These are phyloP conservation scores for Jacaranda mimosifolia DNA, from an alignment of 257 asterid species.

Conservation along the genomic window DNA sequence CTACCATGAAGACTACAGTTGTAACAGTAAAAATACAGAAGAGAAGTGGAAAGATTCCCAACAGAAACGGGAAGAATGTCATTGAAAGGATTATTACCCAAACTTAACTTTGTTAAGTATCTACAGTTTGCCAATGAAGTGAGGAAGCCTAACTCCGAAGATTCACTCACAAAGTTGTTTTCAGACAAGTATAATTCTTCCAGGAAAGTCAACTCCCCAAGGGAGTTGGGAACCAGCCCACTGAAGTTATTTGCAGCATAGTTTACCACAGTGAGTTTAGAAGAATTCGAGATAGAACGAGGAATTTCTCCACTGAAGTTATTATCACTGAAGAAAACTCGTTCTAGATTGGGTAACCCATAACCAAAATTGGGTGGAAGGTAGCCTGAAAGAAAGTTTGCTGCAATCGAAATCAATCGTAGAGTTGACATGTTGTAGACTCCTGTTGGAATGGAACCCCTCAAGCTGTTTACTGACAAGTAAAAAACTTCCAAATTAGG, in stretches of 20 bases:
- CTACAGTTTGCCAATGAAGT: conserved; percentile 26
- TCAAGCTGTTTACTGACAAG: neutral
- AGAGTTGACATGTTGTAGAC: neutral
- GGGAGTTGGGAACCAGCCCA: conserved; percentile 38
- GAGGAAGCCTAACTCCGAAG: conserved; percentile 30
- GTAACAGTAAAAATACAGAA: neutral
- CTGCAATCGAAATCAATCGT: neutral
- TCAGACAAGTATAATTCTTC: accelerated
- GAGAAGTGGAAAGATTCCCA: conserved; percentile 40
- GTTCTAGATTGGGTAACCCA: conserved; percentile 29
- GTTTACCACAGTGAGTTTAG: neutral
- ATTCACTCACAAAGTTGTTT: conserved; percentile 28
- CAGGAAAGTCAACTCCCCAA: conserved; percentile 37
- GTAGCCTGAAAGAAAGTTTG: neutral
- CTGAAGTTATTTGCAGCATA: conserved; percentile 18
- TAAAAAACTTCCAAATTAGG: neutral
- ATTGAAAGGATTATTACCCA: conserved; percentile 14
- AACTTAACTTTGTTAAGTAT: neutral
- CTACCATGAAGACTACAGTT: conserved; percentile 8
- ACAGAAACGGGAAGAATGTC: conserved; percentile 29
- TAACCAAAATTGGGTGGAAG: neutral
- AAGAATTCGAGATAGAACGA: conserved; percentile 42
- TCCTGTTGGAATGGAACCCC: neutral
- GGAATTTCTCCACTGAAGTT: conserved; percentile 37
- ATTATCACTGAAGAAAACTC: conserved; percentile 5